Conservation (phyloP, 1,284 basidiomycete species). For the Ustilago curta region DNA sequence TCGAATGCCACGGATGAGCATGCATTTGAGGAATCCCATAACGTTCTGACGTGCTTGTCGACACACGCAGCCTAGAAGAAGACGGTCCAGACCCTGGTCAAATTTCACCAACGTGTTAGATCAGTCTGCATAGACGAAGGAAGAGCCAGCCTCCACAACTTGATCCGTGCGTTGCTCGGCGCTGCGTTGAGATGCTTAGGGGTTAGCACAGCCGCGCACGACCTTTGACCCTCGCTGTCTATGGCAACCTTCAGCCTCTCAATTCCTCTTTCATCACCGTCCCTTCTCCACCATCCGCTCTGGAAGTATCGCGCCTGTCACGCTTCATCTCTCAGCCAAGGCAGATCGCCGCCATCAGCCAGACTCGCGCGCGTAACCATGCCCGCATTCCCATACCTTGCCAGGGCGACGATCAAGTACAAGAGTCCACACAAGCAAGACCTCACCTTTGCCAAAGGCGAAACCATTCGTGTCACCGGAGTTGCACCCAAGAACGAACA, state of each 20-base stretch:
- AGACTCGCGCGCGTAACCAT: constrained; percentile 10
- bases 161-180: constrained; percentile 3
- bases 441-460: constrained; percentile 66
- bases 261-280: not conserved
- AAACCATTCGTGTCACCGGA: constrained; percentile 62
- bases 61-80: not conserved
- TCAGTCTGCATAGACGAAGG: not conserved
- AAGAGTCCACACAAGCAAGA: constrained; percentile 64
- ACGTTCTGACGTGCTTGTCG: not conserved
- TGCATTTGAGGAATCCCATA: not conserved
- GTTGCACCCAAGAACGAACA: constrained; percentile 55
- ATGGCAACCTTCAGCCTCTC: not conserved
- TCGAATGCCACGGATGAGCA: too few relatives aligned
- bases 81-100: constrained; percentile 7
- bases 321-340: not conserved
- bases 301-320: not conserved
- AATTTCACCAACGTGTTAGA: not conserved
- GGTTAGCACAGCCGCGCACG: constrained; percentile 8
- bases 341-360: constrained; percentile 6
- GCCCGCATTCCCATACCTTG: constrained; percentile 52
- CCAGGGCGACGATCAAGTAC: constrained; percentile 62
- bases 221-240: not conserved
- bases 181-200: constrained; percentile 1
- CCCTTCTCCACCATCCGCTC: not conserved
- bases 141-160: constrained; percentile 7